Evolutionary conservation across 1,139 yeast genomes (phyloP).

Genomic region (Protomyces inouyei): DNA sequence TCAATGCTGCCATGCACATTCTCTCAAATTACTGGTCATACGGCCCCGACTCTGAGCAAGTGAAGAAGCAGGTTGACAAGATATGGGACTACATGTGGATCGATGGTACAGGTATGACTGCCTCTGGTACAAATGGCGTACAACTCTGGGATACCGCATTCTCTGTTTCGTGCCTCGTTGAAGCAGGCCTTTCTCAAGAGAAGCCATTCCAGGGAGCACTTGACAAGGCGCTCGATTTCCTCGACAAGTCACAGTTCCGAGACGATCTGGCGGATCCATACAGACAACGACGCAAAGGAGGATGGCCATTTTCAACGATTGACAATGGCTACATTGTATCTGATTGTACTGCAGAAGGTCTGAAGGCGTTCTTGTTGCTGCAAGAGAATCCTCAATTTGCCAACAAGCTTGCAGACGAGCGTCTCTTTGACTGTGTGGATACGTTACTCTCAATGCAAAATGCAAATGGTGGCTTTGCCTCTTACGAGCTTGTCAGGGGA

Average conservation of each 20-base stretch:
- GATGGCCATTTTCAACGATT: conserved; percentile 95
- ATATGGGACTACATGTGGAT: conserved; percentile 75
- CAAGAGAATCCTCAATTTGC: conserved; percentile 54
- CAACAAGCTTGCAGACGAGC: conserved; percentile 50
- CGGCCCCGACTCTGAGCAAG: conserved; percentile 63
- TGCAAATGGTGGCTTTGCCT: conserved; percentile 87
- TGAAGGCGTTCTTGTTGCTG: conserved; percentile 91
- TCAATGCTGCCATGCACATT: conserved; percentile 77
- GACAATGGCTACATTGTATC: conserved; percentile 95
- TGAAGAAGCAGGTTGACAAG: conserved; percentile 53
- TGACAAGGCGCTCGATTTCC: conserved; percentile 59
- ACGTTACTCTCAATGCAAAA: conserved; percentile 67
- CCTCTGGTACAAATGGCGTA: conserved; percentile 96
- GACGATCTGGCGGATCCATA: conserved; percentile 55
- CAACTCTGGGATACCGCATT: conserved; percentile 98
- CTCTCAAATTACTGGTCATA: conserved; percentile 64
- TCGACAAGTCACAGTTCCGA: conserved; percentile 49
- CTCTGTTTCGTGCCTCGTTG: conserved; percentile 73
- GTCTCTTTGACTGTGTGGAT: conserved; percentile 66
- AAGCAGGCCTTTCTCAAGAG: conserved; percentile 71
- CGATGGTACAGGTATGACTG: conserved; percentile 86
- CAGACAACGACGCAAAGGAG: conserved; percentile 83
- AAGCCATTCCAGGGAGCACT: conserved; percentile 58
- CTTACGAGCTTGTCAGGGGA: conserved; percentile 83
- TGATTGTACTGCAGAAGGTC: conserved; percentile 95